phyloP scores from a whole-genome alignment of 805 yeast species.

The Candida lessepsii region DNA sequence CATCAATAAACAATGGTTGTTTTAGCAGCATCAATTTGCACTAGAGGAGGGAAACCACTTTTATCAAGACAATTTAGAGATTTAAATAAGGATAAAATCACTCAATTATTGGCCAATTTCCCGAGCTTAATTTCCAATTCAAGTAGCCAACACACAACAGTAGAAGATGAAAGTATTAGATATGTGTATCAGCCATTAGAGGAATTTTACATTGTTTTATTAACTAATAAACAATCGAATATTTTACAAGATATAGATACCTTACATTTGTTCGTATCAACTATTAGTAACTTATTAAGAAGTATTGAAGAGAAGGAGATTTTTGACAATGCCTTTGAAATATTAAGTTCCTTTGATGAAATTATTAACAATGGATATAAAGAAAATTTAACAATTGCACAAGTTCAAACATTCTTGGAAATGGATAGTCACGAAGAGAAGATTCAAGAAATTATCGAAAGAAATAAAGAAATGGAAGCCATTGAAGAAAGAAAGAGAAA shows the following conservation, averaged over 20 bases:
- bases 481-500: slow-evolving; percentile 94
- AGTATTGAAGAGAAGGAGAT: slow-evolving; percentile 79
- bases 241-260: slow-evolving; percentile 94
- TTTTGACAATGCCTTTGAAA: slow-evolving; percentile 80
- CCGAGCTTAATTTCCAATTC: slow-evolving; percentile 73
- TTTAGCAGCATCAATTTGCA: slow-evolving; percentile 91
- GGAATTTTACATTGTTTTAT: slow-evolving; percentile 83
- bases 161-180: slow-evolving; percentile 88
- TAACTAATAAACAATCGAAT: slow-evolving; percentile 88
- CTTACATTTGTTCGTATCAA: slow-evolving; percentile 77
- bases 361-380: slow-evolving; percentile 85
- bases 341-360: slow-evolving; percentile 91
- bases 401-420: slow-evolving; percentile 84
- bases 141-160: slow-evolving; percentile 83
- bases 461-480: slow-evolving; percentile 95
- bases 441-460: slow-evolving; percentile 95
- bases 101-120: slow-evolving; percentile 80
- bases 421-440: slow-evolving; percentile 99
- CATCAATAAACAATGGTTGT: slow-evolving; percentile 53
- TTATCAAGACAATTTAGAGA: slow-evolving; percentile 91
- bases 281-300: slow-evolving; percentile 72
- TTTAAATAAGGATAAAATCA: slow-evolving; percentile 77
- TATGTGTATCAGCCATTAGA: slow-evolving; percentile 96
- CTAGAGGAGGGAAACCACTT: slow-evolving; percentile 89
- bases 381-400: slow-evolving; percentile 78